Evolutionary conservation across 345 rosid genomes (phyloP), one percentile per base, ranked within the genome.

Genomic region (Bruguiera gymnorhiza): DNA sequence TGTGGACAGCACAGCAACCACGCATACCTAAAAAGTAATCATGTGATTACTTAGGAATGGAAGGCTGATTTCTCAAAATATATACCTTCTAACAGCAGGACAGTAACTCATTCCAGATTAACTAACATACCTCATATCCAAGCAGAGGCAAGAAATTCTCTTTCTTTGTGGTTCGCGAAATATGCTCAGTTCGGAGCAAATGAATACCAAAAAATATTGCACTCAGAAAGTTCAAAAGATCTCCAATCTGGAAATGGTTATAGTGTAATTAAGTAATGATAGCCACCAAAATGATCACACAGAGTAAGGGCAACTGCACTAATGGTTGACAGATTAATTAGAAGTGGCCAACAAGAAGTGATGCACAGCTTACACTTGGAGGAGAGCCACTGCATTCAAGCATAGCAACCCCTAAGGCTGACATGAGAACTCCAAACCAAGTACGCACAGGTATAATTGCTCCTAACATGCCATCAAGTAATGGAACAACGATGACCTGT

Each of bases 311-410:
- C 24, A 55, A n/a, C 5, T 55, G 27, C 27, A n/a, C 27, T 26
- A 15, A 24, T 8, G 16, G 4, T 8, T 8, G 60, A 56, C 24
- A 56, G 6, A 10, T 56, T 56, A 24, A 16, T 56, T 56, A 9
- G 6, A 9, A 46, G 6, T 8, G 37, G 50, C 13, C 50, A 13
- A 66, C 8, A 53, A 60, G 54, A 3, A 50, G 59, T 24, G 21
- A 48, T 32, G 26, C 20, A 37, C 34, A 24, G 29, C 73, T 50
- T 39, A 75, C 78, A 59, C 54, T 69, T 58, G 79, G 79, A 18
- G 79, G 67, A 70, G 79, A 75, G 60, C 79, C 79, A 60, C 79
- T 65, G 52, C 58, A 64, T 75, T 75, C 79, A 36, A 75, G 66
- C 74, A 75, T 52, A 6, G 37, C 74, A 36, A 75, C 71, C 7